Evolutionary conservation across 2,329 filamentous ascomycete species (phyloP), one percentile per base, ranked within the genome.

Genomic region (Lachnellula cervina): DNA sequence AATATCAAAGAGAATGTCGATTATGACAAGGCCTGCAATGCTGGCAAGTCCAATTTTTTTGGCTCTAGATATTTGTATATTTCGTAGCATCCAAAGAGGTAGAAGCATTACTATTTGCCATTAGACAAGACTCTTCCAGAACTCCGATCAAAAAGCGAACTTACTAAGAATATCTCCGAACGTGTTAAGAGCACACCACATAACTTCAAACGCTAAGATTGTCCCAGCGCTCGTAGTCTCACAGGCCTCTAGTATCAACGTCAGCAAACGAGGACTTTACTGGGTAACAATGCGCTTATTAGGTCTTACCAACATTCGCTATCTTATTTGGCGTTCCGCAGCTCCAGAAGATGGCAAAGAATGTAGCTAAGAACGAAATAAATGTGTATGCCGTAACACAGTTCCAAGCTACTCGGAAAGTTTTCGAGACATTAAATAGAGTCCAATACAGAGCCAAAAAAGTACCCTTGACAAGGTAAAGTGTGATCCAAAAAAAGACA

Each of bases 1-100:
- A 21, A 54, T 42, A 21, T 54, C 52, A n/a, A 54, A 54, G 25
- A 54, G 19, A 14, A 54, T 49, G 28, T 54, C 45, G 11, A 54
- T 49, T 14, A 49, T 34, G 9, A 40, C 52, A 17, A 54, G 45
- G 17, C 44, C 32, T 11, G 35, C 44, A 40, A 54, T 49, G 23
- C 37, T 45, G 13, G 44, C 52, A 16, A 54, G 13, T 23, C 52
- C 45, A 2, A 34, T 3, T 49, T 54, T 44, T 21, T 48, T 28
- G 17, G 42, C 44, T 28, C 8, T 53, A 11, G 51, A 35, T 17
- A 53, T 46, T 25, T 38, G 21, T 25, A 53, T 46, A 2, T 42
- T 37, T 4, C 45, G 28, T 44, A 54, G 35, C 52, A 54, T 54
- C 1, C 52, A 19, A 0, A 54, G 4, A 8, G 52, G 52, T 35